These are phyloP conservation scores for Apiosordaria backusii DNA, from an alignment of 495 filamentous ascomycete species.

Conservation along the genomic window DNA sequence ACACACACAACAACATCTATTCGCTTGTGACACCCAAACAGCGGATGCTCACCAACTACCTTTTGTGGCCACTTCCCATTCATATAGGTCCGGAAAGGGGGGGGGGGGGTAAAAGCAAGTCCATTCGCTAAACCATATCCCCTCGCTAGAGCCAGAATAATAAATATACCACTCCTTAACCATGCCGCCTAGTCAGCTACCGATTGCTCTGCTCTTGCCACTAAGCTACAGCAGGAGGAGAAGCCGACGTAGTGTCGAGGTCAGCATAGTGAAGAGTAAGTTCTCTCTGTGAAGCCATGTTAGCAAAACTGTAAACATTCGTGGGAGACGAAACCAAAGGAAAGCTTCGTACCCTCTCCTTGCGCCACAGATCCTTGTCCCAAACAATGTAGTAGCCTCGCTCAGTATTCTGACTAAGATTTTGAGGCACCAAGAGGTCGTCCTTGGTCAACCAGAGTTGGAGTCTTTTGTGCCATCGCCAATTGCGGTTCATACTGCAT, in stretches of 20 bases:
- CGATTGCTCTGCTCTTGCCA: no score
- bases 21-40: not conserved
- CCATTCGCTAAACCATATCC: not conserved
- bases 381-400: constrained; percentile 87
- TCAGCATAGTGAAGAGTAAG: constrained; percentile 77
- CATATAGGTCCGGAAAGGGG: not conserved
- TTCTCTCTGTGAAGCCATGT: constrained; percentile 55
- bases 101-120: not conserved
- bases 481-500: constrained; percentile 62
- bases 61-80: not conserved
- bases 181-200: not conserved
- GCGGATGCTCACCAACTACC: not conserved
- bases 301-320: constrained; percentile 1
- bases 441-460: constrained; percentile 91
- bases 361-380: constrained; percentile 78
- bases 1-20: not conserved
- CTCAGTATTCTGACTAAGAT: constrained; percentile 65
- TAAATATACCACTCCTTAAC: not conserved
- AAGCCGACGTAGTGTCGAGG: not conserved
- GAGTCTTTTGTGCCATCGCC: constrained; percentile 88
- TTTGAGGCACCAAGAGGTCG: constrained; percentile 65
- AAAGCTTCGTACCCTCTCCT: constrained; percentile 65
- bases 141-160: not conserved
- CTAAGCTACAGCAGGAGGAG: not conserved
- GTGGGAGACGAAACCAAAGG: not conserved